phyloP scores from a whole-genome alignment of 1,284 basidiomycete genomes.

The Mycosarcoma mackinlayi region DNA sequence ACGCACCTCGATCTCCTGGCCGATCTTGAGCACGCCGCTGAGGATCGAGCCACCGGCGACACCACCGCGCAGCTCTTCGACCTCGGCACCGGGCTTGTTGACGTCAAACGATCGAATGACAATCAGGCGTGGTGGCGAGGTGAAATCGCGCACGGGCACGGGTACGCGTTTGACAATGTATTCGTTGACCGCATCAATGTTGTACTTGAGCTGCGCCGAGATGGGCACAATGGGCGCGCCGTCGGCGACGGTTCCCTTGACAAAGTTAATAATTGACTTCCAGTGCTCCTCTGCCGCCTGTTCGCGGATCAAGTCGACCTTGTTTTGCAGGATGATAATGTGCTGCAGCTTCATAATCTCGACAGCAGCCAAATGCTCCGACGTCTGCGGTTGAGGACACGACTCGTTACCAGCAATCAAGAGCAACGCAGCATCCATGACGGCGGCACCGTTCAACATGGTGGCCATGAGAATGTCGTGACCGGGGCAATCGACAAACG shows the following conservation, averaged over 20 bases:
- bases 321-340: conserved; percentile 90
- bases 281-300: conserved; percentile 67
- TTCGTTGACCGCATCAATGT: conserved; percentile 99
- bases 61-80: conserved; percentile 96
- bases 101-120: conserved; percentile 99
- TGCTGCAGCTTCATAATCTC: conserved; percentile 99
- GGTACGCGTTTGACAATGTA: conserved; percentile 98
- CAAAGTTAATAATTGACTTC: conserved; percentile 65
- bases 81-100: conserved; percentile 97
- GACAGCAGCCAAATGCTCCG: conserved; percentile 96
- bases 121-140: conserved; percentile 88
- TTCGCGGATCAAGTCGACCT: conserved; percentile 68
- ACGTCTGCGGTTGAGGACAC: conserved; percentile 98
- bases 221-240: conserved; percentile 97
- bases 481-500: conserved; percentile 82
- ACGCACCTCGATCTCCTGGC: conserved; percentile 95
- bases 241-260: conserved; percentile 85
- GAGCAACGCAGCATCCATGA: conserved; percentile 96
- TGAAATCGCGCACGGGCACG: conserved; percentile 91
- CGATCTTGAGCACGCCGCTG: conserved; percentile 87
- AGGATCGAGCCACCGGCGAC: conserved; percentile 97
- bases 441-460: conserved; percentile 99
- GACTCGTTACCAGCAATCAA: conserved; percentile 97
- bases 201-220: conserved; percentile 97
- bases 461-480: conserved; percentile 89